Evolutionary conservation across 169 alveolate genomes (phyloP), one percentile per base, ranked within the genome.

Genomic region (Cryptosporidium felis): DNA sequence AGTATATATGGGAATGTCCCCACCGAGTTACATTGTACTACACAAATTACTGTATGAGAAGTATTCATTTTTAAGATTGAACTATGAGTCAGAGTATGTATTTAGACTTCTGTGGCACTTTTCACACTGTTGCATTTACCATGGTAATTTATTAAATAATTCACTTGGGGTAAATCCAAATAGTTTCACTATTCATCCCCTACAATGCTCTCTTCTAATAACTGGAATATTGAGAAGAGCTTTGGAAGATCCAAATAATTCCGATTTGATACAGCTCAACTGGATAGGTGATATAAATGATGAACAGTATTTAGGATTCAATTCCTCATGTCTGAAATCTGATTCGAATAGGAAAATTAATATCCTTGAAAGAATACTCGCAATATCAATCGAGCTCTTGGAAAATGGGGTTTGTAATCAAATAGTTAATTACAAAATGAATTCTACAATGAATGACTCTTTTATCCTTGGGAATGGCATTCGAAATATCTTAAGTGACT

Each of bases 1-100:
- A 59, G 36, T 74, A 51, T 74, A 53, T 74, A 74, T 74, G 85
- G 85, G 85, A 12, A 74, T 74, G 85, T 49, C 85, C 26, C 85
- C 85, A 53, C 21, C 85, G 41, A 74, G 56, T 49, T 74, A 74
- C 66, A 74, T 36, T 3, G 30, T 74, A 21, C 61, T 74, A 14
- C 85, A 74, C 38, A 32, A 41, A 28, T 58, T 36, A 0, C 38
- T 74, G 10, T 74, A 74, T 53, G 85, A 74, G 40, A 74, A 53
- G 26, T 74, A 74, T 53, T 56, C 85, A 38, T 74, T 74, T 56
- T 74, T 74, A 38, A 74, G 85, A 16, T 36, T 74, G 38, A 45
- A 74, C 61, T 45, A 74, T 74, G 85, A 74, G 38, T 74, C 85
- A 18, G 85, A 74, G 46, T 34, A 58, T 56, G 18, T 74, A 23